Percentiles rank a stretch among this genome's conserved stretches.
Conservation (phyloP, 345 rosid species). For the Anacardium occidentale region DNA sequence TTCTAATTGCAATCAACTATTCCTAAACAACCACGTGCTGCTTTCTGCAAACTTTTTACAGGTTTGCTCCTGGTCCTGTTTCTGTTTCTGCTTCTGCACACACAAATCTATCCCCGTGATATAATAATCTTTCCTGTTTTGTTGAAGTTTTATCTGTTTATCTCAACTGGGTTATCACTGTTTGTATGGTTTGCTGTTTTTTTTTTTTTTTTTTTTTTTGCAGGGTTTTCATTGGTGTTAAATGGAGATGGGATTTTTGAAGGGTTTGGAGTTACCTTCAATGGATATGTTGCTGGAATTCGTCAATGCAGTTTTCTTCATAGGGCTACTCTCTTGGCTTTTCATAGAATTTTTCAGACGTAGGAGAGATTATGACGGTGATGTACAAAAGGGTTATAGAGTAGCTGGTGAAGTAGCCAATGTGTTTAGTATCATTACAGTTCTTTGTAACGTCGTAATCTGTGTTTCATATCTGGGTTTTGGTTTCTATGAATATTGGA, state of each 20-base stretch:
- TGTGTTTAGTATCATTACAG: slow-evolving; percentile 7
- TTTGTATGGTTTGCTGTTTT: neutral
- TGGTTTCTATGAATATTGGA: slow-evolving; percentile 37
- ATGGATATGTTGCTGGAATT: slow-evolving; percentile 24
- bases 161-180: slow-evolving; percentile 18
- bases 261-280: slow-evolving; percentile 1
- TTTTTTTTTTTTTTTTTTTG: neutral
- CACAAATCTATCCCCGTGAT: neutral
- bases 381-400: neutral
- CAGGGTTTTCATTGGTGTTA: slow-evolving; percentile 8
- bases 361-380: slow-evolving; percentile 17
- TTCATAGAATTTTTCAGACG: slow-evolving; percentile 19
- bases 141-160: neutral
- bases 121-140: neutral
- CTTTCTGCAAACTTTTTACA: slow-evolving; percentile 1
- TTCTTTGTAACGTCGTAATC: slow-evolving; percentile 33
- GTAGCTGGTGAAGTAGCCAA: neutral
- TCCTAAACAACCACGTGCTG: slow-evolving; percentile 18
- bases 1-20: neutral
- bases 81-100: neutral
- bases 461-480: slow-evolving; percentile 33
- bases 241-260: neutral
- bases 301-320: slow-evolving; percentile 30
- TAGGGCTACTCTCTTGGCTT: slow-evolving; percentile 30
- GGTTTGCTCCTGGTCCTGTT: neutral